These are phyloP conservation scores for Oxytropis ochrocephala DNA, from an alignment of 306 rosid genomes.

Conservation along the genomic window DNA sequence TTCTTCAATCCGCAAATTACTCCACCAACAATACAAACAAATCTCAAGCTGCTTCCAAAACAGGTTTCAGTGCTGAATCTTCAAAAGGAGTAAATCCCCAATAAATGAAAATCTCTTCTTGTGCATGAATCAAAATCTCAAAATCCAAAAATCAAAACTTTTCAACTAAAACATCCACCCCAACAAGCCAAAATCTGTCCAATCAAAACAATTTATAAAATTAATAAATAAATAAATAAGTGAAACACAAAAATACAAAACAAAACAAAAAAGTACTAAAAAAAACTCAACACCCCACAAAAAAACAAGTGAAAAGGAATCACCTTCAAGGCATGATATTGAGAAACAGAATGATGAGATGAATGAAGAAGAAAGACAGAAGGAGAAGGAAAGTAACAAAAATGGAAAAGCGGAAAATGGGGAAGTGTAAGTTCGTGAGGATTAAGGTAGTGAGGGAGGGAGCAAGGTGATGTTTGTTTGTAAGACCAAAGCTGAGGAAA, in stretches of 20 bases:
- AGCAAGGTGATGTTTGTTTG: constrained; percentile 24
- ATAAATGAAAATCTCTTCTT: not conserved
- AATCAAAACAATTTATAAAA: not conserved
- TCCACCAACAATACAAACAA: not conserved
- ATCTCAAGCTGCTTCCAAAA: not conserved
- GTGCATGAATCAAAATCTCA: not conserved
- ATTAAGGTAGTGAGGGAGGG: constrained; percentile 15
- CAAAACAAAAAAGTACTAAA: constrained; percentile 10
- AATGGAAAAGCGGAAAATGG: constrained; percentile 27
- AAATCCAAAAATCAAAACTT: constrained; percentile 30
- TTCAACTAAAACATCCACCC: constrained; percentile 13
- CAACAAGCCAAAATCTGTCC: constrained; percentile 24
- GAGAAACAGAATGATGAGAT: not conserved
- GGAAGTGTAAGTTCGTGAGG: constrained; percentile 25
- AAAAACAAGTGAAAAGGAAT: constrained; percentile 15
- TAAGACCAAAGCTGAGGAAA: constrained; percentile 51
- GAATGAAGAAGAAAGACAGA: not conserved
- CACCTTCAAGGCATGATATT: constrained; percentile 12
- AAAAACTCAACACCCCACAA: too few species aligned
- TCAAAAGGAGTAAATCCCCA: not conserved
- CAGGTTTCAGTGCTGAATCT: constrained; percentile 13
- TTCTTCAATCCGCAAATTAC: constrained; percentile 8
- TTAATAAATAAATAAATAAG: not conserved
- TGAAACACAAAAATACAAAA: not conserved
- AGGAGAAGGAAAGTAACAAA: not conserved